Conservation (phyloP, 129 eudicot genomes). For the Tagetes erecta region DNA sequence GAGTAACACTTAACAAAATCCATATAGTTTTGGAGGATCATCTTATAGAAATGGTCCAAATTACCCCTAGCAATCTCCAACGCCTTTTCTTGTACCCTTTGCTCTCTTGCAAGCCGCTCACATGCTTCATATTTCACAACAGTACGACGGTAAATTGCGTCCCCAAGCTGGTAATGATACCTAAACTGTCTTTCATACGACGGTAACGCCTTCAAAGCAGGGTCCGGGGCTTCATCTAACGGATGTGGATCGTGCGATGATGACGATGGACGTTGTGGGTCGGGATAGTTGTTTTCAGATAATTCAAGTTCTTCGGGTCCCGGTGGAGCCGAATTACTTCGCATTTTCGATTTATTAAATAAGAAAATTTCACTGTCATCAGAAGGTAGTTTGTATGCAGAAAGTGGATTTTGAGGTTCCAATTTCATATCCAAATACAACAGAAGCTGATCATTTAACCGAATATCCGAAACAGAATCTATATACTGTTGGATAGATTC, state of each 20-base stretch:
- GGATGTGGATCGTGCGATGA: constrained; percentile 70
- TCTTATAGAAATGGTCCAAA: constrained; percentile 74
- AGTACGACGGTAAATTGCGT: constrained; percentile 68
- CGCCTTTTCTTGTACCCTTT: constrained; percentile 93
- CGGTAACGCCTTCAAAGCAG: constrained; percentile 89
- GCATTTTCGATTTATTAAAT: constrained; percentile 81
- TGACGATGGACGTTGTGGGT: constrained; percentile 38
- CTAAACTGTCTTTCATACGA: constrained; percentile 87
- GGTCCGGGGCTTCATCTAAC: constrained; percentile 85
- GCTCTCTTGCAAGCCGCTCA: constrained; percentile 67
- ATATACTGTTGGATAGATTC: constrained; percentile 65
- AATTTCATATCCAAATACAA: constrained; percentile 78
- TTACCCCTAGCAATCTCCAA: constrained; percentile 92
- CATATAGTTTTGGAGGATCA: constrained; percentile 66
- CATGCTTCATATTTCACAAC: constrained; percentile 48
- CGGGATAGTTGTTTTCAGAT: constrained; percentile 53
- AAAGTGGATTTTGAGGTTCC: constrained; percentile 70
- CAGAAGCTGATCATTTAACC: constrained; percentile 76
- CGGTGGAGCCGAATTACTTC: constrained; percentile 67
- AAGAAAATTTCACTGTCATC: constrained; percentile 78
- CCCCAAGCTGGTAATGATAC: constrained; percentile 75
- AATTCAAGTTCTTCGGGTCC: constrained; percentile 50
- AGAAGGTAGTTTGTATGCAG: constrained; percentile 83
- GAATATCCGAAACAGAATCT: constrained; percentile 67
- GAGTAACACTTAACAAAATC: constrained; percentile 77